Conservation (phyloP, 805 yeast species). For the Kuraishia ogatae region DNA sequence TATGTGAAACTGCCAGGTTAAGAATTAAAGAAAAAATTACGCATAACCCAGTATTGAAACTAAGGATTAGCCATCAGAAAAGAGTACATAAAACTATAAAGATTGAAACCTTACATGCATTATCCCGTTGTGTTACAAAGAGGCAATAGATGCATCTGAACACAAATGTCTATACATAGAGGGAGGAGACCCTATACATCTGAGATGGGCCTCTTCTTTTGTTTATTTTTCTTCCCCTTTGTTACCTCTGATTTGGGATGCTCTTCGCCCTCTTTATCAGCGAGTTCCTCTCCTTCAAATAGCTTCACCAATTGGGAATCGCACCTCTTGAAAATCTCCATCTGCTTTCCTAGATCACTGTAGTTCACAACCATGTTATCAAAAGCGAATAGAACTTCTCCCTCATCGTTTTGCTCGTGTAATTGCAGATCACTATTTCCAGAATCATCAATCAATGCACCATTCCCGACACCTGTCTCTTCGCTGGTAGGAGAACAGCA, state of each 20-base stretch:
- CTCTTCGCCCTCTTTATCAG: background rate
- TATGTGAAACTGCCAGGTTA: no score
- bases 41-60: no score
- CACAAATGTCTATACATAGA: no score
- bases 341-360: slow-evolving; percentile 30
- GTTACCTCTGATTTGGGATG: slow-evolving; percentile 16
- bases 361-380: slow-evolving; percentile 53
- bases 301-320: slow-evolving; percentile 2
- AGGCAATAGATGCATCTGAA: no score
- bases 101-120: no score
- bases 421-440: background rate
- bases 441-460: slow-evolving; percentile 18
- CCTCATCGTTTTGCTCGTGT: background rate
- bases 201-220: slow-evolving; percentile 21
- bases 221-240: slow-evolving; percentile 13
- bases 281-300: slow-evolving; percentile 1
- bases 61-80: no score
- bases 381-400: slow-evolving; percentile 40
- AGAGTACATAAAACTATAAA: no score
- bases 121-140: no score
- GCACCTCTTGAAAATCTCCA: slow-evolving; percentile 12
- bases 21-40: no score
- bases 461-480: background rate
- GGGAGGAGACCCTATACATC: background rate
- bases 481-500: background rate